phyloP scores from a whole-genome alignment of 2,329 filamentous ascomycete species.

The Pyrenophora graminea region DNA sequence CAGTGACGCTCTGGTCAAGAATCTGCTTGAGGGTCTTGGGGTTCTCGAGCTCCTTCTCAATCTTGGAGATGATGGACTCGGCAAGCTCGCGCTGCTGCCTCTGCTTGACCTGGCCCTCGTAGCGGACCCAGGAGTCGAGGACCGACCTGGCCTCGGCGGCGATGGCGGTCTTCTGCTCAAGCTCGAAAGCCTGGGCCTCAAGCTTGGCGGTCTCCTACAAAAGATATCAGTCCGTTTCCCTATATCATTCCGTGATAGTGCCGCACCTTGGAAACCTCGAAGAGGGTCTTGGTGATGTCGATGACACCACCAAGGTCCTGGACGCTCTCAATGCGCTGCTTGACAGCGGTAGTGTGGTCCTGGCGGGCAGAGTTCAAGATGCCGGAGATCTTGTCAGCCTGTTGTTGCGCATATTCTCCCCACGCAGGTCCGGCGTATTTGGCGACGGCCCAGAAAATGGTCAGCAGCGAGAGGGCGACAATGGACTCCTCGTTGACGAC shows the following conservation, averaged over 20 bases:
- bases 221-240: conserved; percentile 30
- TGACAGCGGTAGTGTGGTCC: conserved; percentile 94
- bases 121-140: conserved; percentile 97
- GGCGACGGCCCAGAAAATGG: conserved; percentile 88
- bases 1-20: conserved; percentile 90
- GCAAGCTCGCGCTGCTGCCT: conserved; percentile 97
- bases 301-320: conserved; percentile 93
- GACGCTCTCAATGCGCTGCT: conserved; percentile 91
- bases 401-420: conserved; percentile 85
- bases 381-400: conserved; percentile 89
- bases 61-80: conserved; percentile 91
- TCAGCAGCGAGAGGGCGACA: conserved; percentile 87
- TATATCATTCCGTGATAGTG: conserved; percentile 38
- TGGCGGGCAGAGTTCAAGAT: conserved; percentile 92
- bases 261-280: conserved; percentile 93
- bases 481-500: conserved; percentile 99
- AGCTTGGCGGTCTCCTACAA: conserved; percentile 90
- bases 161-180: conserved; percentile 93
- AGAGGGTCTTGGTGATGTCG: conserved; percentile 94
- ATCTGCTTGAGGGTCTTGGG: conserved; percentile 97
- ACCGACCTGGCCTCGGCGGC: conserved; percentile 92
- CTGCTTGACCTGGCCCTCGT: conserved; percentile 98
- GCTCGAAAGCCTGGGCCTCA: conserved; percentile 93
- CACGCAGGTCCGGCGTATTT: conserved; percentile 94
- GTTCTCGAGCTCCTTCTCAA: conserved; percentile 98